Base-by-base conservation (phyloP, 306 rosid species). In the Macrotyloma uniflorum region DNA sequence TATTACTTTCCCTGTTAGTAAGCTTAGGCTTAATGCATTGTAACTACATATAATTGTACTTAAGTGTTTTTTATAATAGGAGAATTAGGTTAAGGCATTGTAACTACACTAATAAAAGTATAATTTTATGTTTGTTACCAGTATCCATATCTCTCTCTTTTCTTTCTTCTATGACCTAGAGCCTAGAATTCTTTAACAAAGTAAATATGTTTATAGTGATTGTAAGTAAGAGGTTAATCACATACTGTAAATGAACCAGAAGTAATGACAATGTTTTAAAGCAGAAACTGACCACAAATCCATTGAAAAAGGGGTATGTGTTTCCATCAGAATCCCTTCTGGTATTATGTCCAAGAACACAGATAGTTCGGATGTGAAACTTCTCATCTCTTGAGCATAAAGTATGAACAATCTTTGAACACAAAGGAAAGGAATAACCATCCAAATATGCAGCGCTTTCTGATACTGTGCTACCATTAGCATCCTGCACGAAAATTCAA, bases 271-370 rank as follows among this genome's bases (percentile, higher is more conserved):
- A 80, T 67, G 79, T 67, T 67, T 36, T 53, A 74, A 79, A 72
- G 75, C 73, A 76, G 67, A 76, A 69, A 79, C 94, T 86, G 5
- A 90, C 98, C 95, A 51, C 87, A 51, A 94, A 88, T 58, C 97
- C 97, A 75, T 85, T 76, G 74, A 90, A 86, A 82, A 88, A 72
- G 6, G 98, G 97, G 81, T 33, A 83, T 22, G 84, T 42, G 61
- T 80, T 87, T 57, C 90, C 95, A 35, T 82, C 70, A 18, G 89
- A 67, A 85, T 89, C 96, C 73, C 86, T 81, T 77, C 82, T 40
- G 70, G 97, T 94, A 87, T 94, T 94, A 82, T 90, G 97, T 49
- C 81, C 86, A 84, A 94, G 95, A 85, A 94, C 82, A 78, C 90
- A 94, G 2, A 86, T 77, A 79, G 93, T 94, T 75, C 16, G 85